Percentiles rank a stretch among this genome's conserved stretches.
These are phyloP conservation scores for Boletus reticulatus DNA, from an alignment of 768 basidiomycete species.

Conservation along the genomic window DNA sequence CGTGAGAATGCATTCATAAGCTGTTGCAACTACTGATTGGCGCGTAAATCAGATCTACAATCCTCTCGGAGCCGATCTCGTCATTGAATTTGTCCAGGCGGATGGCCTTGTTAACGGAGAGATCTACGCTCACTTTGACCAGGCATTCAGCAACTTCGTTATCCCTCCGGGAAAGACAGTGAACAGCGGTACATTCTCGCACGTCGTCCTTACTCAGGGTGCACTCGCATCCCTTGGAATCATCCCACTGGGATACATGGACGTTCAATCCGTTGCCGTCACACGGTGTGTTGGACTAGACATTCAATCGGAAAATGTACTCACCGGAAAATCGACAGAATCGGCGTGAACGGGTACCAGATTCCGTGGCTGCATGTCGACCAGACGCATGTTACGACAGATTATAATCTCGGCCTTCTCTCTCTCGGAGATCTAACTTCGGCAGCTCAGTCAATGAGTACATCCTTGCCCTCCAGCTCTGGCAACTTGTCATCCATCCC, in stretches of 20 bases:
- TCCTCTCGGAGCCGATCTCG: constrained; percentile 55
- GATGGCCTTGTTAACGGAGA: constrained; percentile 50
- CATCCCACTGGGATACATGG: constrained; percentile 52
- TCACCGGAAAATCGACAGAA: constrained; percentile 18
- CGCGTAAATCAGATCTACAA: constrained; percentile 43
- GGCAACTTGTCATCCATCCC: neutral
- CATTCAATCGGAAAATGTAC: neutral
- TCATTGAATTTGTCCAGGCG: constrained; percentile 55
- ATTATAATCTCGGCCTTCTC: constrained; percentile 33
- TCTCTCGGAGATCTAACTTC: constrained; percentile 20
- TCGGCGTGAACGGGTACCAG: constrained; percentile 55
- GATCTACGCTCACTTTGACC: constrained; percentile 58
- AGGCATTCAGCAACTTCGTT: constrained; percentile 52
- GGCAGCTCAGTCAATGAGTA: constrained; percentile 12
- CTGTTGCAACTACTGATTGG: neutral
- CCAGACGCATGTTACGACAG: constrained; percentile 52
- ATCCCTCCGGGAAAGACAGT: constrained; percentile 57
- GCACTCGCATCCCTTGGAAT: constrained; percentile 55
- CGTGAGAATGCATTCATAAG: constrained; percentile 33
- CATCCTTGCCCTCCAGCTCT: neutral
- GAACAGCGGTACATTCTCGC: constrained; percentile 55
- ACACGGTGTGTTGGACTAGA: constrained; percentile 25
- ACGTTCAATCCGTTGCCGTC: constrained; percentile 51
- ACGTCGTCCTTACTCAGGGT: constrained; percentile 61
- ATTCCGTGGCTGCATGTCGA: constrained; percentile 64